phyloP scores from a whole-genome alignment of 345 rosid species.

The Camelina sativa region DNA sequence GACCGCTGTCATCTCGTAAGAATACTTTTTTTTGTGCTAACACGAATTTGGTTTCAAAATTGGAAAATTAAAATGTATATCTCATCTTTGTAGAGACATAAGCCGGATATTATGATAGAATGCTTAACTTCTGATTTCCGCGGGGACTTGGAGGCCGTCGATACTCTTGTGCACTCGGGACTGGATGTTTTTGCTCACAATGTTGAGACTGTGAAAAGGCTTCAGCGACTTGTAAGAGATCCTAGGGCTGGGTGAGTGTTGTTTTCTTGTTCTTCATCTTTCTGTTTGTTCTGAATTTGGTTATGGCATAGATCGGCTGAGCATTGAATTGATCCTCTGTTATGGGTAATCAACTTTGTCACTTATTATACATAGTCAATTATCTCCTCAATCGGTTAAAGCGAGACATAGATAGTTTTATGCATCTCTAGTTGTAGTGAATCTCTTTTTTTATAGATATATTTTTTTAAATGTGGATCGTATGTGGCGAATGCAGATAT shows the following conservation, averaged over 20 bases:
- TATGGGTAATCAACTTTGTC: not conserved
- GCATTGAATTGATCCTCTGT: conserved; percentile 17
- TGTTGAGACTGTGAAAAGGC: conserved; percentile 91
- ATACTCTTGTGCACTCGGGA: conserved; percentile 75
- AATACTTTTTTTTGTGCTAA: not conserved
- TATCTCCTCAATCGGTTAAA: not conserved
- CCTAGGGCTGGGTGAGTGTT: conserved; percentile 92
- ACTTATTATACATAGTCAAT: conserved; percentile 8
- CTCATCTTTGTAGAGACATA: conserved; percentile 62
- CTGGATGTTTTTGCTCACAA: conserved; percentile 97
- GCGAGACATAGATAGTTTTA: not conserved
- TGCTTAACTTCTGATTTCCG: conserved; percentile 97
- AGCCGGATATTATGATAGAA: conserved; percentile 94
- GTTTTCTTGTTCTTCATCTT: conserved; percentile 3
- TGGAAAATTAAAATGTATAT: not conserved
- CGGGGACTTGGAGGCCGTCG: conserved; percentile 90
- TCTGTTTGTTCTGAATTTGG: not conserved
- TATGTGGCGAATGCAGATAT: conserved; percentile 59
- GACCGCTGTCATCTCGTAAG: conserved; percentile 4
- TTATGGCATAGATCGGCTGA: conserved; percentile 13
- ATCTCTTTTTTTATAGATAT: conserved; percentile 10
- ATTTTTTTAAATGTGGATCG: not conserved
- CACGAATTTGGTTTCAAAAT: not conserved
- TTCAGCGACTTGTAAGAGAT: conserved; percentile 94
- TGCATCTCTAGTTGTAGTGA: conserved; percentile 20